Conservation (phyloP, 148 eudicot genomes). For the Cornus suecica region DNA sequence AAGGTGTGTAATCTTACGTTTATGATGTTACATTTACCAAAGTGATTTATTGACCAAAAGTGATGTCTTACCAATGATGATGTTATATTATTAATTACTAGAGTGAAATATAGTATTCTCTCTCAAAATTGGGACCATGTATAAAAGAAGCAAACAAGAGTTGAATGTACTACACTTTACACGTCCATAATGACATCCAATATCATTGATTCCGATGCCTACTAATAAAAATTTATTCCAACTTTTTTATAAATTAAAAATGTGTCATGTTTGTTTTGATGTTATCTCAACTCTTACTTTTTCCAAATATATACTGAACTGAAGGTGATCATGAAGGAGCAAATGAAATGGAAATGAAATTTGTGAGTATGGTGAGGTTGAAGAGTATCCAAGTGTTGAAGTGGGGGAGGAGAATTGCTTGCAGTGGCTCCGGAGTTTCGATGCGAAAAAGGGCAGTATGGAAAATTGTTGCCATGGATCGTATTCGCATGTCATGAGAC, state of each 20-base stretch:
- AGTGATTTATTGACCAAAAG: neutral
- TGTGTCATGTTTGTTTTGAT: neutral
- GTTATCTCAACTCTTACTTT: neutral
- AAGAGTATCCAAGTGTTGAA: constrained; percentile 6
- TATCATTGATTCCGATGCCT: constrained; percentile 6
- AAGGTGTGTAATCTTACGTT: neutral
- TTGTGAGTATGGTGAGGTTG: neutral
- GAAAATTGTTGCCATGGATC: neutral
- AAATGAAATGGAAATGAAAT: neutral
- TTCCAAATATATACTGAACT: neutral
- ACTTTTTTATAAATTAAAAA: neutral
- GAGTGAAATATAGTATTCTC: neutral
- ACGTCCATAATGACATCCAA: constrained; percentile 15
- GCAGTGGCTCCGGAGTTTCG: neutral
- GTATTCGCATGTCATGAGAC: constrained; percentile 14
- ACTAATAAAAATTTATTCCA: constrained; percentile 7
- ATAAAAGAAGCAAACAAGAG: neutral
- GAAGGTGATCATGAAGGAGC: neutral
- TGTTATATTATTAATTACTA: neutral
- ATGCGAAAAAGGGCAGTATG: neutral
- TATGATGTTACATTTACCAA: neutral
- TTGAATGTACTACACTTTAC: neutral
- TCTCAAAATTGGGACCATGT: constrained; percentile 6
- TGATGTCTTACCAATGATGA: neutral
- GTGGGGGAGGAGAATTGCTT: constrained; percentile 15